phyloP scores from a whole-genome alignment of 352 stramenopile genomes.

The Pythium myriotylum region DNA sequence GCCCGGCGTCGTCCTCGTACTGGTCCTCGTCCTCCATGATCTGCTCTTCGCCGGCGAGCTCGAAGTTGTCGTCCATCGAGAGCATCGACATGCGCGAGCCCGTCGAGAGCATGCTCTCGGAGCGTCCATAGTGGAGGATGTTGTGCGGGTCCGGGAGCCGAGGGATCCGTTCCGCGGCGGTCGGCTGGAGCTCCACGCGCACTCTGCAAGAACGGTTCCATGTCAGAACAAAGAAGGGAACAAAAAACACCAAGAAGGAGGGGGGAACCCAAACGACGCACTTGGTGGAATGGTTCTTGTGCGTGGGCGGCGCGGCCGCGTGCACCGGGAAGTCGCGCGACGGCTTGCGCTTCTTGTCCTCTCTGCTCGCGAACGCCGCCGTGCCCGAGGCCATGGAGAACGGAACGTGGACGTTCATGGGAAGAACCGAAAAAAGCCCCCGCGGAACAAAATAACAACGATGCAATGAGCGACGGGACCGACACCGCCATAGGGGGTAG shows the following conservation, averaged over 20 bases:
- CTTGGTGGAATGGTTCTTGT: slow-evolving; percentile 43
- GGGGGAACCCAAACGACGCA: too few species aligned
- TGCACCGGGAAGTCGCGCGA: slow-evolving; percentile 78
- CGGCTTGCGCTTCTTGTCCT: slow-evolving; percentile 87
- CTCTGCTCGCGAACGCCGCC: slow-evolving; percentile 32
- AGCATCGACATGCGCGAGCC: slow-evolving; percentile 58
- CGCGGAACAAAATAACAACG: not conserved
- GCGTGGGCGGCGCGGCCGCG: slow-evolving; percentile 54
- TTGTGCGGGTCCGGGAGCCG: slow-evolving; percentile 80
- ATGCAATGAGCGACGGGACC: slow-evolving; percentile 14
- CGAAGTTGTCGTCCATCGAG: slow-evolving; percentile 73
- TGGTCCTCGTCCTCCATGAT: slow-evolving; percentile 38
- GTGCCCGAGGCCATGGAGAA: slow-evolving; percentile 20
- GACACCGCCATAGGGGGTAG: slow-evolving; percentile 1
- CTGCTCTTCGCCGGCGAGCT: slow-evolving; percentile 30
- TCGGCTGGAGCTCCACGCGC: slow-evolving; percentile 53
- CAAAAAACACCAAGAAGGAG: not conserved
- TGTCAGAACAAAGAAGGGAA: not conserved
- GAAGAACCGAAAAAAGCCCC: not conserved
- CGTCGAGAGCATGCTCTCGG: slow-evolving; percentile 27
- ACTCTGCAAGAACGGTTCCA: slow-evolving; percentile 29
- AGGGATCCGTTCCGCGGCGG: slow-evolving; percentile 47
- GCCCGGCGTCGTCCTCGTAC: slow-evolving; percentile 24
- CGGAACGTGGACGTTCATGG: slow-evolving; percentile 23
- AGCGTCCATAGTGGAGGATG: slow-evolving; percentile 62